Percentiles rank a stretch among this genome's conserved stretches.
These are phyloP conservation scores for Liquidambar formosana DNA, from an alignment of 164 flowering plant genomes.

Conservation along the genomic window DNA sequence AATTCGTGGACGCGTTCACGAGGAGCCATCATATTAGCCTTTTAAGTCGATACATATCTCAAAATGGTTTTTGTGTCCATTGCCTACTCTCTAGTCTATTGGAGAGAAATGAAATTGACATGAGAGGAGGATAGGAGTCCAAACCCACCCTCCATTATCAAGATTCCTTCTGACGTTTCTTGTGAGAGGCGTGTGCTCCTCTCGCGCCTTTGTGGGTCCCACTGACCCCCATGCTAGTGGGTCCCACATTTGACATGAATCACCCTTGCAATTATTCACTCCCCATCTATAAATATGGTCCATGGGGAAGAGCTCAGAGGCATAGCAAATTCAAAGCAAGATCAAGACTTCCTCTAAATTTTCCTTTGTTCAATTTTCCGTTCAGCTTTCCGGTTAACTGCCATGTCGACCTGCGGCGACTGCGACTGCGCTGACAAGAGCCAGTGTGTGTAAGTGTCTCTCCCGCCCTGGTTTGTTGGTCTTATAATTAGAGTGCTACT, in stretches of 20 bases:
- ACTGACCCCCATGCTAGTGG: background rate
- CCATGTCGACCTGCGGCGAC: slow-evolving; percentile 75
- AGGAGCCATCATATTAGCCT: too few species aligned
- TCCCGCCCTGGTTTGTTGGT: too few species aligned
- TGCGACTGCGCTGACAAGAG: slow-evolving; percentile 81
- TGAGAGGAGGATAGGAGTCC: slow-evolving; percentile 43
- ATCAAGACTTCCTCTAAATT: background rate
- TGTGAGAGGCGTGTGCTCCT: slow-evolving; percentile 37
- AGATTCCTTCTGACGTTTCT: slow-evolving; percentile 35
- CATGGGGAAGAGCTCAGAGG: background rate
- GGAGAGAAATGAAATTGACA: slow-evolving; percentile 35
- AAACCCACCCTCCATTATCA: slow-evolving; percentile 24
- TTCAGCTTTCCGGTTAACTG: slow-evolving; percentile 7
- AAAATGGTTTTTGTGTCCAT: too few species aligned
- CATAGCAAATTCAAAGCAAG: slow-evolving; percentile 4
- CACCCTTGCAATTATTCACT: background rate
- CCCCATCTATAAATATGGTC: slow-evolving; percentile 30
- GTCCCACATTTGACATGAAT: background rate
- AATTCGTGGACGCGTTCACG: too few species aligned
- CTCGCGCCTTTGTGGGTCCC: slow-evolving; percentile 17
- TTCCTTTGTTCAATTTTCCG: background rate
- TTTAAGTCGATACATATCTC: background rate
- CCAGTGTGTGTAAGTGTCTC: slow-evolving; percentile 56
- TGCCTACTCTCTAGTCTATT: background rate
- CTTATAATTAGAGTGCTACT: too few species aligned